Conservation (phyloP, 2,329 filamentous ascomycete species). For the Penicillium sp. region DNA sequence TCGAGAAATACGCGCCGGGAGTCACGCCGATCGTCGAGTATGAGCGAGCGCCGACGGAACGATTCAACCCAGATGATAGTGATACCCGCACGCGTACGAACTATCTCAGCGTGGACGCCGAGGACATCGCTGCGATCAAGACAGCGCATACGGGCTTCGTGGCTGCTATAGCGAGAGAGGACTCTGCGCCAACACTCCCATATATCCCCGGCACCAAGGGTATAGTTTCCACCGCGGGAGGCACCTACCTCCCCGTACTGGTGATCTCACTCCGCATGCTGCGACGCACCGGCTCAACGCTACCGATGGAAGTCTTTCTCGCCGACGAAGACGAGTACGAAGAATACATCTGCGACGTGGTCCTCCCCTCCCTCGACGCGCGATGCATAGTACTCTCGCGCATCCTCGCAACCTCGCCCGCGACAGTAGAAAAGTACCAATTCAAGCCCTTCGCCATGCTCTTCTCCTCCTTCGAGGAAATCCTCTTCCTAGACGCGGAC, state of each 20-base stretch:
- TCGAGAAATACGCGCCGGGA: conserved; percentile 36
- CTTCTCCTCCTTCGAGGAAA: conserved; percentile 53
- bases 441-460: conserved; percentile 53
- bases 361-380: conserved; percentile 48
- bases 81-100: conserved; percentile 10
- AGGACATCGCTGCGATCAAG: conserved; percentile 30
- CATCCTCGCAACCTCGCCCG: conserved; percentile 38
- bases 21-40: conserved; percentile 18
- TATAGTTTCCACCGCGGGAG: conserved; percentile 51
- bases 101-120: conserved; percentile 8
- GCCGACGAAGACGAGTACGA: conserved; percentile 46
- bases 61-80: conserved; percentile 16
- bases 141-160: conserved; percentile 40
- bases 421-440: conserved; percentile 48
- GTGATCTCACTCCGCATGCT: conserved; percentile 51
- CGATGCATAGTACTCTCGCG: conserved; percentile 48
- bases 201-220: conserved; percentile 41
- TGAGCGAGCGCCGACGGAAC: conserved; percentile 18
- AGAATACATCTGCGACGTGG: conserved; percentile 44
- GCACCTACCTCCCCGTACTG: conserved; percentile 46
- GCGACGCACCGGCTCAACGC: conserved; percentile 43
- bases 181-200: conserved; percentile 34
- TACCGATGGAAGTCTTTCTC: conserved; percentile 53
- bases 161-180: conserved; percentile 25
- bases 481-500: conserved; percentile 54